A percentile compares a stretch with the other conserved stretches of the same genome.
Evolutionary conservation across 2,329 filamentous ascomycete species (phyloP).

Genomic region (Lecanosticta acicola): DNA sequence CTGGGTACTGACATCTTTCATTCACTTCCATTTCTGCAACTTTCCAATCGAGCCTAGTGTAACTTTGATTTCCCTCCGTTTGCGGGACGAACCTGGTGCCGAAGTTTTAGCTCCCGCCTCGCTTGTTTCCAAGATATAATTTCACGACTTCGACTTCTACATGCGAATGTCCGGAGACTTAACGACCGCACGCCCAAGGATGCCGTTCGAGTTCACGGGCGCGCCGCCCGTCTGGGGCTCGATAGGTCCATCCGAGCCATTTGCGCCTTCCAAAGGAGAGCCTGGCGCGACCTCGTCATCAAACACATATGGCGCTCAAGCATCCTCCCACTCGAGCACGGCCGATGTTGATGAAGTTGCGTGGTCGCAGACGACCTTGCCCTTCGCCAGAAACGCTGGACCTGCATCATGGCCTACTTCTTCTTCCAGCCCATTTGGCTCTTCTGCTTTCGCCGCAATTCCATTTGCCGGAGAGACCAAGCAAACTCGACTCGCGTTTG

Average conservation of each 20-base stretch:
- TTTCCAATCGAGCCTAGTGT: not conserved
- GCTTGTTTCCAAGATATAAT: not conserved
- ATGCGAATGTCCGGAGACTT: too few species aligned
- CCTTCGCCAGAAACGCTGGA: too few species aligned
- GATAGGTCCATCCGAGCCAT: constrained; percentile 3
- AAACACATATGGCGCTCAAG: too few species aligned
- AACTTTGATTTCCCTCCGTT: not conserved
- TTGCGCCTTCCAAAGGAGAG: too few species aligned
- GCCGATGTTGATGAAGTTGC: too few species aligned
- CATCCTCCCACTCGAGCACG: too few species aligned
- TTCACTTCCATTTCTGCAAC: constrained; percentile 5
- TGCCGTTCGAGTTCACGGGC: constrained; percentile 20
- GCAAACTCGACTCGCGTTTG: not conserved
- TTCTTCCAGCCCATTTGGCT: too few species aligned
- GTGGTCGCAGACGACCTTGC: too few species aligned
- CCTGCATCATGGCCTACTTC: too few species aligned
- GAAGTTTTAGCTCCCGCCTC: constrained; percentile 3
- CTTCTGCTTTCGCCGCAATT: too few species aligned
- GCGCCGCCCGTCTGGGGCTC: constrained; percentile 3
- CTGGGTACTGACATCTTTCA: not conserved
- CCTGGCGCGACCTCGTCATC: too few species aligned
- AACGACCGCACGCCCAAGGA: constrained; percentile 2
- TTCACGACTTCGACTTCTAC: too few species aligned
- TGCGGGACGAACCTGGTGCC: not conserved
- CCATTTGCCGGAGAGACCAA: not conserved